Conservation (phyloP, 257 asterid genomes). For the Ilex aquifolium region DNA sequence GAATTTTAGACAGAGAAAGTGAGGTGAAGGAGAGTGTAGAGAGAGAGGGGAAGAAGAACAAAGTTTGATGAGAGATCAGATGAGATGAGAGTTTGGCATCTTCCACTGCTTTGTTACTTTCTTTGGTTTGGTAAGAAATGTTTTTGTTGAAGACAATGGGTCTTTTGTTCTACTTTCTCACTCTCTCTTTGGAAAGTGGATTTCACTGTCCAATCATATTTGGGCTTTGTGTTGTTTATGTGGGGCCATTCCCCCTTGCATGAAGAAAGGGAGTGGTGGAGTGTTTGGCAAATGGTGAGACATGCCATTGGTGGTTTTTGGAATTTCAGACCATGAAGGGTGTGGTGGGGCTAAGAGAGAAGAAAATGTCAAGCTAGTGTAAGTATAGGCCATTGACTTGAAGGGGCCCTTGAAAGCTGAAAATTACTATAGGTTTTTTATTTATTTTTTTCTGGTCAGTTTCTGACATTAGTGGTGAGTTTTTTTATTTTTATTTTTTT, state of each 20-base stretch:
- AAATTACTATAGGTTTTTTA: constrained; percentile 2
- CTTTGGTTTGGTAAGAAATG: constrained; percentile 49
- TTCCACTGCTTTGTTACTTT: constrained; percentile 31
- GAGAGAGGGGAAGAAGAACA: constrained; percentile 3
- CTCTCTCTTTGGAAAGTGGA: constrained; percentile 4
- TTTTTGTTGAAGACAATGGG: constrained; percentile 20
- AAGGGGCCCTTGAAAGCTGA: constrained; percentile 27
- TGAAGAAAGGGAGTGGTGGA: not conserved
- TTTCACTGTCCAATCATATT: rapidly evolving
- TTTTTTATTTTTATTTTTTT: not conserved
- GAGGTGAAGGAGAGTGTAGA: too few species aligned
- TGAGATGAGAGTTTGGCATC: constrained; percentile 23
- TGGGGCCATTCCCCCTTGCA: too few species aligned
- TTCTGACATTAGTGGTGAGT: not conserved
- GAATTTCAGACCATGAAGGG: constrained; percentile 38
- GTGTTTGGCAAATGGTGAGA: constrained; percentile 1
- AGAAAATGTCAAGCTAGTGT: constrained; percentile 42
- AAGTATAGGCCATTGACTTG: constrained; percentile 49
- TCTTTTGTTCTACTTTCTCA: not conserved
- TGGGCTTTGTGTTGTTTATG: not conserved
- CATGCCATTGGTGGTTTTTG: constrained; percentile 39
- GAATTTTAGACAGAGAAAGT: too few species aligned
- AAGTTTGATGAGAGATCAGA: not conserved
- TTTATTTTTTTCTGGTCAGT: too few species aligned
- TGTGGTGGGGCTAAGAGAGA: constrained; percentile 21